phyloP scores from a whole-genome alignment of 768 basidiomycete species.

The Neoboletus subvelutipes region DNA sequence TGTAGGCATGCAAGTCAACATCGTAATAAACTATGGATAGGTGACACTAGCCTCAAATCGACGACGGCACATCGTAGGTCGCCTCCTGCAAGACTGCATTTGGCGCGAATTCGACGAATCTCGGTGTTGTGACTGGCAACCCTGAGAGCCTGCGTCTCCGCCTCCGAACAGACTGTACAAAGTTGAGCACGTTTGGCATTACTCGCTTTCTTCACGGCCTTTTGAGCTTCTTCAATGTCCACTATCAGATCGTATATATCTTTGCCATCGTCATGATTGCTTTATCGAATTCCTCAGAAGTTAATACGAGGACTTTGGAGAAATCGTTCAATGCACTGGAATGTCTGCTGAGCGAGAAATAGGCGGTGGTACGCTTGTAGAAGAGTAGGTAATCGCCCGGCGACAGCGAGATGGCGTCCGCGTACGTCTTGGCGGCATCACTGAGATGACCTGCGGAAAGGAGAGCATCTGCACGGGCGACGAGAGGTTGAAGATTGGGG shows the following conservation, averaged over 20 bases:
- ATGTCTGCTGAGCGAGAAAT: slow-evolving; percentile 75
- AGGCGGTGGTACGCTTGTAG: slow-evolving; percentile 91
- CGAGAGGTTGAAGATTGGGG: slow-evolving; percentile 68
- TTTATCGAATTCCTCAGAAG: slow-evolving; percentile 70
- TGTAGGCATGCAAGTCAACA: slow-evolving; percentile 29
- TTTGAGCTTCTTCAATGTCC: slow-evolving; percentile 60
- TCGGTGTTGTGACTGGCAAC: slow-evolving; percentile 68
- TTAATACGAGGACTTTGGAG: slow-evolving; percentile 74
- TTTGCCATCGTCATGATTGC: slow-evolving; percentile 88
- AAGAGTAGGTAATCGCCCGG: slow-evolving; percentile 85
- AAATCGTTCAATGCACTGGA: slow-evolving; percentile 79
- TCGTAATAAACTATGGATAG: background rate
- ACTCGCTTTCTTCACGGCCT: slow-evolving; percentile 59
- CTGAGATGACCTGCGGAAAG: slow-evolving; percentile 74
- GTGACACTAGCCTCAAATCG: slow-evolving; percentile 66
- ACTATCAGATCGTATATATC: slow-evolving; percentile 46
- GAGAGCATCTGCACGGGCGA: slow-evolving; percentile 66
- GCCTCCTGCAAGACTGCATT: slow-evolving; percentile 78
- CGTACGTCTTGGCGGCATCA: slow-evolving; percentile 78
- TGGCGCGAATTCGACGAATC: slow-evolving; percentile 69
- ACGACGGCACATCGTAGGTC: slow-evolving; percentile 83
- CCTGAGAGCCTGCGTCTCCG: slow-evolving; percentile 65
- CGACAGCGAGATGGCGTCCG: slow-evolving; percentile 75
- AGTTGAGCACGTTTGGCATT: slow-evolving; percentile 65
- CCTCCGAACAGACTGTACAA: slow-evolving; percentile 81